Evolutionary conservation across 2,329 filamentous ascomycete genomes (phyloP).

Genomic region (Xylariomycetidae sp.): DNA sequence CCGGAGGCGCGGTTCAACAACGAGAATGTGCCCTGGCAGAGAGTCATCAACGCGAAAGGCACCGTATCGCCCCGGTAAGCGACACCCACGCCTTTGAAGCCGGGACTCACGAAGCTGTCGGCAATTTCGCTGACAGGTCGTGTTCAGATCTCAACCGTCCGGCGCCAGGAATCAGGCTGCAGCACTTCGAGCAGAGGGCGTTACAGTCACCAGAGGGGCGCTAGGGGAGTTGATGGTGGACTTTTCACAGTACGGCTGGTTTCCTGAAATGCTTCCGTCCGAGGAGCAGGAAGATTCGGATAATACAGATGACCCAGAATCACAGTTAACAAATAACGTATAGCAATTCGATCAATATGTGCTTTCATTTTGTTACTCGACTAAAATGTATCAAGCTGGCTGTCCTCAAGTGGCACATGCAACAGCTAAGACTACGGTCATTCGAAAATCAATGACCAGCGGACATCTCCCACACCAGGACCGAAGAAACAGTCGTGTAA

Average conservation of each 20-base stretch:
- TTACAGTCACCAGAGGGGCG: slow-evolving; percentile 41
- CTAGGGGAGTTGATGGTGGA: slow-evolving; percentile 48
- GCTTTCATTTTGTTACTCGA: no score
- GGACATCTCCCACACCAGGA: no score
- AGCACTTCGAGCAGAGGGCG: slow-evolving; percentile 45
- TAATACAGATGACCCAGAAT: slow-evolving; percentile 1
- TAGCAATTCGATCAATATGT: no score
- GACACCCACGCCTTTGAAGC: neutral
- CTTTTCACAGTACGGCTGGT: slow-evolving; percentile 49
- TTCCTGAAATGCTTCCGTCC: slow-evolving; percentile 44
- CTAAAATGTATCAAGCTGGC: no score
- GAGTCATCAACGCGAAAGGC: slow-evolving; percentile 84
- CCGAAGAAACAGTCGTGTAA: no score
- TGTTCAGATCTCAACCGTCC: slow-evolving; percentile 40
- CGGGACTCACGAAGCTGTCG: slow-evolving; percentile 1
- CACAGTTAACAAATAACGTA: no score
- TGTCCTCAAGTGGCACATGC: no score
- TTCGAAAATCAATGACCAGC: no score
- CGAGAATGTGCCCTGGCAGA: slow-evolving; percentile 86
- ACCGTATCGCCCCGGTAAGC: slow-evolving; percentile 75
- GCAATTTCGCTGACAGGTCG: no score
- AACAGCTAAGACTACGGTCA: no score
- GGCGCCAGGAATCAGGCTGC: slow-evolving; percentile 45
- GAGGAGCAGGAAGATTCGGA: slow-evolving; percentile 21
- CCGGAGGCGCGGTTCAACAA: slow-evolving; percentile 55